These are phyloP conservation scores for Tolypocladium pustulatum DNA, from an alignment of 2,329 filamentous ascomycete species.

Conservation along the genomic window DNA sequence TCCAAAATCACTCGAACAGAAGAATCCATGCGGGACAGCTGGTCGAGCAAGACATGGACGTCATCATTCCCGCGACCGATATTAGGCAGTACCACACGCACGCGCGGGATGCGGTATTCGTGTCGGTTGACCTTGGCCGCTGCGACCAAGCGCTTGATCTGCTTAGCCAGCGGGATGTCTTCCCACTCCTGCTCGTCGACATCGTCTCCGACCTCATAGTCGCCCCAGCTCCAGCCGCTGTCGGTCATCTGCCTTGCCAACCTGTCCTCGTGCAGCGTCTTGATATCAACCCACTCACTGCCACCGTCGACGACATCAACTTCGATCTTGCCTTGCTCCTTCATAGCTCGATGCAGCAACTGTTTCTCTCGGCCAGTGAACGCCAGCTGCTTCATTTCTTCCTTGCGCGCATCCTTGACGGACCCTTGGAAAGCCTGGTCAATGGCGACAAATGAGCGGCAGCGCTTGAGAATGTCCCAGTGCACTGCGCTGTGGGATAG, in stretches of 20 bases:
- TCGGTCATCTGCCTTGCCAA: slow-evolving; percentile 29
- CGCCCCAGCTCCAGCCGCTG: slow-evolving; percentile 30
- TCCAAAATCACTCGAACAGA: slow-evolving; percentile 22
- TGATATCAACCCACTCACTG: slow-evolving; percentile 21
- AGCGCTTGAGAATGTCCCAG: slow-evolving; percentile 23
- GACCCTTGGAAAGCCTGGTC: slow-evolving; percentile 23
- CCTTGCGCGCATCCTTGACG: slow-evolving; percentile 13
- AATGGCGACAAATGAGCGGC: slow-evolving; percentile 17
- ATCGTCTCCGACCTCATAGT: slow-evolving; percentile 17
- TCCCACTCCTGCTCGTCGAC: slow-evolving; percentile 24
- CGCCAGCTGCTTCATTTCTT: slow-evolving; percentile 11
- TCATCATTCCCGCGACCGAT: slow-evolving; percentile 17
- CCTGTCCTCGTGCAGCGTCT: slow-evolving; percentile 18
- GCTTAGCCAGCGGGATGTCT: slow-evolving; percentile 20
- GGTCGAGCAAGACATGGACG: slow-evolving; percentile 21
- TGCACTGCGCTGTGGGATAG: slow-evolving; percentile 12
- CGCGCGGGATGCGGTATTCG: slow-evolving; percentile 24
- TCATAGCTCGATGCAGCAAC: slow-evolving; percentile 18
- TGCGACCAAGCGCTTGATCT: slow-evolving; percentile 20
- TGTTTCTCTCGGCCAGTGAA: slow-evolving; percentile 15
- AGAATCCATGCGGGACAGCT: slow-evolving; percentile 17
- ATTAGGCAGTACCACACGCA: slow-evolving; percentile 24
- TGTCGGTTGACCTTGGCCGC: slow-evolving; percentile 25
- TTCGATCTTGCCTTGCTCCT: slow-evolving; percentile 21
- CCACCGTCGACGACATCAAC: slow-evolving; percentile 25